Evolutionary conservation across 23 red algal genomes (phyloP), one percentile per base, ranked within the genome.

Genomic region (Cyanidiococcus yangmingshanensis): DNA sequence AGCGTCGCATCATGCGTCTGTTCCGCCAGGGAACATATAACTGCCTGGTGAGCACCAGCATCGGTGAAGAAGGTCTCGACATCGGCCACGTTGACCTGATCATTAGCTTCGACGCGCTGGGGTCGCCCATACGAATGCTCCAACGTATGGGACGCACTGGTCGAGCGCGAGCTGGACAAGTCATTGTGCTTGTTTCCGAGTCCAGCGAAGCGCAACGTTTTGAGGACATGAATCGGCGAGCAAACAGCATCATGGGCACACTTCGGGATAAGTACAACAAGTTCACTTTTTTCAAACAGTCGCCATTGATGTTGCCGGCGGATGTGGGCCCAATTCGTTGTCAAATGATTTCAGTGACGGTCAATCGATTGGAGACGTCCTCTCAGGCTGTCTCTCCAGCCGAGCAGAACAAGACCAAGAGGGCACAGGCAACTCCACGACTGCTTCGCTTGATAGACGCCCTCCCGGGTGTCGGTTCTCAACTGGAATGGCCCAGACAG

Each of bases 1-100:
- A 86, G 58, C 59, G 40, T 67, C 35, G 50, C 3, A 76, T 76
- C 16, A 67, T 86, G 1, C 27, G 75, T 24, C 34, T 37, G 2
- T 86, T 86, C 35, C 74, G 75, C 35, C 59, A 58, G 3, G 83
- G 83, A 30, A 50, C 18, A 2, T 57, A 40, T 37, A 86, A 86
- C 40, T 50, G 41, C 29, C 77, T 86, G 39, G 35, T 86, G 15
- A 57, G 57, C 31, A 86, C 83, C 51, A 71, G 37, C 24, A 86
- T 86, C 63, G 83, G 83, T 37, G 83, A 86, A 45, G 83, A 86
- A 26, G 83, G 83, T 45, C 75, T 86, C 37, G 83, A 86, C 39
- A 86, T 86, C 57, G 83, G 76, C 32, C 35, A 79, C 36, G 83
- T 86, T 21, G 83, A 86, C 38, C 75, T 86, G 27, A 86, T 86